phyloP scores from a whole-genome alignment of 805 yeast species.

The Blastobotrys mokoenaii region DNA sequence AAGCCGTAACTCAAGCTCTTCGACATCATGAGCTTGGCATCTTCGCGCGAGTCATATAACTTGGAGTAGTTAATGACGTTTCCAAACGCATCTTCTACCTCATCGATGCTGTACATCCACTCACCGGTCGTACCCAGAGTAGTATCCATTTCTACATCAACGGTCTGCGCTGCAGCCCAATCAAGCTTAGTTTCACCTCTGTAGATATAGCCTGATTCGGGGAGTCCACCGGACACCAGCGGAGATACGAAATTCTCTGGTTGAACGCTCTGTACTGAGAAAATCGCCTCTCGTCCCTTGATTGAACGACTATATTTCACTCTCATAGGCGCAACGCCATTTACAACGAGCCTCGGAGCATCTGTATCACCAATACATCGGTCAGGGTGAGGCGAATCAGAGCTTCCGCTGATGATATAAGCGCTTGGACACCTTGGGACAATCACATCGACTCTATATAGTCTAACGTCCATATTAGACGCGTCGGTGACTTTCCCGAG shows the following conservation, averaged over 20 bases:
- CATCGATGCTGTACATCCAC: constrained; percentile 48
- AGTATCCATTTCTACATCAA: constrained; percentile 38
- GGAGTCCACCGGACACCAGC: constrained; percentile 15
- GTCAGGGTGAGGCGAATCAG: constrained; percentile 30
- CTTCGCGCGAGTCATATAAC: constrained; percentile 16
- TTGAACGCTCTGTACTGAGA: constrained; percentile 38
- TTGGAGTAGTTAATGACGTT: constrained; percentile 35
- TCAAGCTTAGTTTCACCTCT: constrained; percentile 15
- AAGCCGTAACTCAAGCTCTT: constrained; percentile 38
- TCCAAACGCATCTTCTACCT: constrained; percentile 60
- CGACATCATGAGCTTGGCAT: constrained; percentile 26
- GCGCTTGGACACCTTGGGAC: constrained; percentile 77
- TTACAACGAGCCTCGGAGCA: constrained; percentile 42
- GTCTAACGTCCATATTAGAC: constrained; percentile 48
- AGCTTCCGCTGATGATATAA: constrained; percentile 33
- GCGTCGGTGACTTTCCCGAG: constrained; percentile 59
- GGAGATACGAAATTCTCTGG: constrained; percentile 40
- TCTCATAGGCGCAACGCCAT: constrained; percentile 74
- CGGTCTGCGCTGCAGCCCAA: constrained; percentile 31
- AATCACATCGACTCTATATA: constrained; percentile 51
- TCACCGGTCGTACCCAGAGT: constrained; percentile 40
- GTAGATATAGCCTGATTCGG: constrained; percentile 9
- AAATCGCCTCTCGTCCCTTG: constrained; percentile 32
- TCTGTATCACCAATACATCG: constrained; percentile 59
- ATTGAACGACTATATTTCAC: constrained; percentile 37